Percentiles rank a stretch among this genome's conserved stretches.
Evolutionary conservation across 164 flowering plant genomes (phyloP).

Genomic region (Vitis rotundifolia): DNA sequence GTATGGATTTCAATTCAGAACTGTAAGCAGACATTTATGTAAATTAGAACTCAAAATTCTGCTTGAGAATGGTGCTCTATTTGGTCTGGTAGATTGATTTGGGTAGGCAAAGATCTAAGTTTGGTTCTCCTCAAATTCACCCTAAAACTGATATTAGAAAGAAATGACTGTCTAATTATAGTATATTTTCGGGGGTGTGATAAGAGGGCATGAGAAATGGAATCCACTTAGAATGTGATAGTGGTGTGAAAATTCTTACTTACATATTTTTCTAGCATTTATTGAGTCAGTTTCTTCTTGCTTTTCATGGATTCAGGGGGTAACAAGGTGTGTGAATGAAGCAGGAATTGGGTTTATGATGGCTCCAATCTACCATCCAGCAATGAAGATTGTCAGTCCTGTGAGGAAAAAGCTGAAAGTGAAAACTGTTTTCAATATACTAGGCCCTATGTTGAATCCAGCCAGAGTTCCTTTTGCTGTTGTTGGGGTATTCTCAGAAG

Average conservation of each 20-base stretch:
- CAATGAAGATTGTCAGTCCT: conserved; percentile 90
- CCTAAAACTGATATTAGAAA: too few species aligned
- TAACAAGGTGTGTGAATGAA: conserved; percentile 65
- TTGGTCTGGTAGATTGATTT: too few species aligned
- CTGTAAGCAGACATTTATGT: too few species aligned
- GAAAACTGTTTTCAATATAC: conserved; percentile 84
- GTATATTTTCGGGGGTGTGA: too few species aligned
- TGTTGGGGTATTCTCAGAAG: conserved; percentile 80
- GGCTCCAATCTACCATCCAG: conserved; percentile 90
- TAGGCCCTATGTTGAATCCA: conserved; percentile 95
- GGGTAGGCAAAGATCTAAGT: too few species aligned
- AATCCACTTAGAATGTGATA: not conserved
- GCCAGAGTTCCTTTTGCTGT: conserved; percentile 86
- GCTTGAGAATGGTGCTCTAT: too few species aligned
- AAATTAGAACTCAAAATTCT: too few species aligned
- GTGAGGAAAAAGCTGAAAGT: conserved; percentile 86
- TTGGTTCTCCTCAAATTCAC: too few species aligned
- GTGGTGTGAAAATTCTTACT: not conserved
- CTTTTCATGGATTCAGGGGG: conserved; percentile 50
- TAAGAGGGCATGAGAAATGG: too few species aligned
- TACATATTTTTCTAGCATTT: not conserved
- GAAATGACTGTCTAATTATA: too few species aligned
- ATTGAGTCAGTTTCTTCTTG: not conserved
- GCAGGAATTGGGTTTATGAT: conserved; percentile 96
- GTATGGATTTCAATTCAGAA: too few species aligned